A percentile compares a stretch with the other conserved stretches of the same genome.
Conservation (phyloP, 2,329 filamentous ascomycete genomes). For the Phialophora verrucosa region DNA sequence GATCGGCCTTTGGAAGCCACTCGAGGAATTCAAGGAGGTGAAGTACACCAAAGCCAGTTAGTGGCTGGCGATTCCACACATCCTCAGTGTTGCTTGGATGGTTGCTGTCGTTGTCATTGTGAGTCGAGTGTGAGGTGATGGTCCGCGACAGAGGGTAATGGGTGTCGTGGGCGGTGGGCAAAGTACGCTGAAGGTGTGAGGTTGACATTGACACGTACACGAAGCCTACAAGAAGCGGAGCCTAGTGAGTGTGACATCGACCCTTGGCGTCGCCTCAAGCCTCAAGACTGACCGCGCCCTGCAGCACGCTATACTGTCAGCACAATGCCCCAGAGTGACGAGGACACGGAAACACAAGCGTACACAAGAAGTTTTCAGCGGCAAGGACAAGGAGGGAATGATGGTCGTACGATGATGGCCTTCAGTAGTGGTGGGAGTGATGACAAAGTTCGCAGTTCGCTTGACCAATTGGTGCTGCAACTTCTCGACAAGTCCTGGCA, state of each 20-base stretch:
- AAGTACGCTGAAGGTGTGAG: not conserved
- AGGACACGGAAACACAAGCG: not conserved
- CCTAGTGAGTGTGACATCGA: conserved; percentile 15
- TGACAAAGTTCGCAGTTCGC: not conserved
- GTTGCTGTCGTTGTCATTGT: conserved; percentile 5
- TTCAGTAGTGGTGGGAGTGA: not conserved
- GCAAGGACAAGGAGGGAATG: not conserved
- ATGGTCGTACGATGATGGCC: not conserved
- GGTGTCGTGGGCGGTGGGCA: not conserved
- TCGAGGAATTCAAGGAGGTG: conserved; percentile 19
- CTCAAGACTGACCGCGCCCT: conserved; percentile 3
- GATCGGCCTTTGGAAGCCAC: conserved; percentile 23
- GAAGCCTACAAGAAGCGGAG: not conserved
- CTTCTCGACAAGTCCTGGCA: not conserved
- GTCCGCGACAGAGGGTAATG: not conserved
- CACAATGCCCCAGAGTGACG: not conserved
- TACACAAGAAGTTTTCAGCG: not conserved
- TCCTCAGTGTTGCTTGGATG: conserved; percentile 20
- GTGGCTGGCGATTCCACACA: conserved; percentile 33
- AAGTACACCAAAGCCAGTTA: conserved; percentile 27
- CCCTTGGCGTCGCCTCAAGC: conserved; percentile 4
- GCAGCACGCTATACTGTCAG: conserved; percentile 14
- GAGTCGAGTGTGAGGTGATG: conserved; percentile 7
- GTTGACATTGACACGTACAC: conserved; percentile 3
- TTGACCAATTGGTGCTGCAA: not conserved